phyloP scores from a whole-genome alignment of 202 grass and related monocot genomes.

The Setaria viridis region DNA sequence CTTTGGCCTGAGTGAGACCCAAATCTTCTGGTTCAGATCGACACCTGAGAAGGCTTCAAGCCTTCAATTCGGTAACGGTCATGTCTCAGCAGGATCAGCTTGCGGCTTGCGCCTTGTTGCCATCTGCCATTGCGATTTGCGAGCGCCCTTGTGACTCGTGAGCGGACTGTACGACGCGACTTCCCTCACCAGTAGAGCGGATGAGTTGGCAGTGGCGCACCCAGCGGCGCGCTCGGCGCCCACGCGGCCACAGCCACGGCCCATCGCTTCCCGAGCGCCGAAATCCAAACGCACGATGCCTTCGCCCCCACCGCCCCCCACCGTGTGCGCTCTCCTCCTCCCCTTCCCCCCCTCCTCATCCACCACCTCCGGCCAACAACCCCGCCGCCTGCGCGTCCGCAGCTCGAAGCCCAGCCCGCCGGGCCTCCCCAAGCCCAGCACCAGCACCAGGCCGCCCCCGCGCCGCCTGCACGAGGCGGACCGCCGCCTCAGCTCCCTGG shows the following conservation, averaged over 20 bases:
- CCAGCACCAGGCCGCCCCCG: slow-evolving; percentile 8
- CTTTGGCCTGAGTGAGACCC: no score
- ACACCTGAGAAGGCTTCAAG: no score
- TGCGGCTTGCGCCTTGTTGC: no score
- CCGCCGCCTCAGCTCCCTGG: slow-evolving; percentile 57
- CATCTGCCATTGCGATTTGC: no score
- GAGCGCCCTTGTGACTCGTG: no score
- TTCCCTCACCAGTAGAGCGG: neutral
- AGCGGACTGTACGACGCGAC: no score
- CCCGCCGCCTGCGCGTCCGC: slow-evolving; percentile 29
- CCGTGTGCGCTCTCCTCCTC: slow-evolving; percentile 46
- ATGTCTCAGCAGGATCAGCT: no score
- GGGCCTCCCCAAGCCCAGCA: slow-evolving; percentile 27
- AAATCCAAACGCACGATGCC: slow-evolving; percentile 53
- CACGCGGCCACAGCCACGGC: slow-evolving; percentile 42
- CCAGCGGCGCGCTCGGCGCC: slow-evolving; percentile 14
- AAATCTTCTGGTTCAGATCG: no score
- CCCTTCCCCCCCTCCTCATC: slow-evolving; percentile 1
- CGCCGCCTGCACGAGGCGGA: slow-evolving; percentile 46
- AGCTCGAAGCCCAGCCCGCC: slow-evolving; percentile 33
- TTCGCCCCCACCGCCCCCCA: slow-evolving; percentile 44
- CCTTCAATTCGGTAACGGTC: no score
- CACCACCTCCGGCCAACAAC: slow-evolving; percentile 8
- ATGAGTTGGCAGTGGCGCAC: neutral
- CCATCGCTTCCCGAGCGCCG: slow-evolving; percentile 29